These are phyloP conservation scores for Candida glucosophila DNA, from an alignment of 1,139 yeast species.

Conservation along the genomic window DNA sequence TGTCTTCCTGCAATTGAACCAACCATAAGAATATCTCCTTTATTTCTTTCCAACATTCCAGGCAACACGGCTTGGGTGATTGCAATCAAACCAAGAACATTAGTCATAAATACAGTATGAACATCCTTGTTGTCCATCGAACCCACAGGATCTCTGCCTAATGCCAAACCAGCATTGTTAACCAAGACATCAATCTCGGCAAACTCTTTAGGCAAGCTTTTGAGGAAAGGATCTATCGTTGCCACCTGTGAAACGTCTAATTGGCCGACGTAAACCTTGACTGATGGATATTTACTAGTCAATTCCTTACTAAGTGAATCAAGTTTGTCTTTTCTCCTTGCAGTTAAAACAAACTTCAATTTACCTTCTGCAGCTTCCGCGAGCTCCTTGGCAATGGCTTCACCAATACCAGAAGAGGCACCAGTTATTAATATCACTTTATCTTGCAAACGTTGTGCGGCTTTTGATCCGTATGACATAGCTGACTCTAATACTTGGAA, in stretches of 20 bases:
- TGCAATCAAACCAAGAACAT: constrained; percentile 33
- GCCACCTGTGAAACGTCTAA: constrained; percentile 31
- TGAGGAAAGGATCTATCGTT: constrained; percentile 23
- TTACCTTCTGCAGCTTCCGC: constrained; percentile 32
- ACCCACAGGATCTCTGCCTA: constrained; percentile 32
- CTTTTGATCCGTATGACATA: constrained; percentile 45
- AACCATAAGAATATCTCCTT: constrained; percentile 74
- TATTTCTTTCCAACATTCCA: constrained; percentile 37
- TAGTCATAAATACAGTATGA: constrained; percentile 31
- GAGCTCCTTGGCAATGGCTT: constrained; percentile 32
- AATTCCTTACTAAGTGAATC: constrained; percentile 20
- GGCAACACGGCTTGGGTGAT: constrained; percentile 34
- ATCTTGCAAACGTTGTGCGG: constrained; percentile 52
- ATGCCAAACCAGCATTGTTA: constrained; percentile 38
- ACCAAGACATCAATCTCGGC: constrained; percentile 31
- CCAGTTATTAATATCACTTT: constrained; percentile 64
- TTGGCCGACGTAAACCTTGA: constrained; percentile 17
- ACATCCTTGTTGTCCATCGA: constrained; percentile 24
- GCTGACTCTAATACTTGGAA: too few relatives aligned
- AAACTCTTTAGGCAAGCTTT: constrained; percentile 24
- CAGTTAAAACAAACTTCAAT: constrained; percentile 31
- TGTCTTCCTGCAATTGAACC: constrained; percentile 89
- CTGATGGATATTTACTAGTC: constrained; percentile 14
- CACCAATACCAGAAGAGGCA: constrained; percentile 61
- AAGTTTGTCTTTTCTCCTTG: constrained; percentile 33